A percentile compares a stretch with the other conserved stretches of the same genome.
phyloP scores from a whole-genome alignment of 2,329 filamentous ascomycete species.

The Aspergillus pseudotamarii region DNA sequence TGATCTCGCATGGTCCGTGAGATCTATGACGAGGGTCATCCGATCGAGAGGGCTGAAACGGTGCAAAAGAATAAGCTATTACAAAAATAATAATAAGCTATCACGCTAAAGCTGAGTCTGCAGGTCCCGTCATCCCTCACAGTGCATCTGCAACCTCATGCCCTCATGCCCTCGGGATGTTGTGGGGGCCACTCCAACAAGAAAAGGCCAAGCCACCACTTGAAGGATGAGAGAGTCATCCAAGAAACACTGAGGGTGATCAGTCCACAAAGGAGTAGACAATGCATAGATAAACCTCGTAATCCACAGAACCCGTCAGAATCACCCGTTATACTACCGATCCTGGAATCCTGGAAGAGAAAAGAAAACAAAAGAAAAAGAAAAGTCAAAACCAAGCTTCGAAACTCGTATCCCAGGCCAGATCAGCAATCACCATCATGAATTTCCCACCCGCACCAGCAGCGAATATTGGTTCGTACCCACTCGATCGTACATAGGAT shows the following conservation, averaged over 20 bases:
- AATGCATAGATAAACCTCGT: neutral
- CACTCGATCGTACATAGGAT: neutral
- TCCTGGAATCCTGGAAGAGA: neutral
- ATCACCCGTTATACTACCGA: neutral
- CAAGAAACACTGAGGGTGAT: neutral
- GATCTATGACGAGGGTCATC: neutral
- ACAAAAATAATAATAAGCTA: neutral
- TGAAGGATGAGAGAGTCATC: neutral
- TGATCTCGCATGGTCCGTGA: neutral
- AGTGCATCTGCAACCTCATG: neutral
- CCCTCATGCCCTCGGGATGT: neutral
- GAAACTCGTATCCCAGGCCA: neutral
- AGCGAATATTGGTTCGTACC: neutral
- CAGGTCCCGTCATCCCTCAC: neutral
- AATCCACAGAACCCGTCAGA: neutral
- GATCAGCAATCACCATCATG: neutral
- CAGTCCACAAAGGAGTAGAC: neutral
- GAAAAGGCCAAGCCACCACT: neutral
- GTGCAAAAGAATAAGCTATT: neutral
- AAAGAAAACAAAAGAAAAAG: neutral
- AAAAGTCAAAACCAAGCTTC: neutral
- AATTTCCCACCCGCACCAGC: neutral
- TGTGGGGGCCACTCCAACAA: neutral
- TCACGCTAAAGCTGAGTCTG: neutral
- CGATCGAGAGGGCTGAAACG: neutral